Base-by-base conservation (phyloP, 495 filamentous ascomycete species). In the Neurospora terricola region DNA sequence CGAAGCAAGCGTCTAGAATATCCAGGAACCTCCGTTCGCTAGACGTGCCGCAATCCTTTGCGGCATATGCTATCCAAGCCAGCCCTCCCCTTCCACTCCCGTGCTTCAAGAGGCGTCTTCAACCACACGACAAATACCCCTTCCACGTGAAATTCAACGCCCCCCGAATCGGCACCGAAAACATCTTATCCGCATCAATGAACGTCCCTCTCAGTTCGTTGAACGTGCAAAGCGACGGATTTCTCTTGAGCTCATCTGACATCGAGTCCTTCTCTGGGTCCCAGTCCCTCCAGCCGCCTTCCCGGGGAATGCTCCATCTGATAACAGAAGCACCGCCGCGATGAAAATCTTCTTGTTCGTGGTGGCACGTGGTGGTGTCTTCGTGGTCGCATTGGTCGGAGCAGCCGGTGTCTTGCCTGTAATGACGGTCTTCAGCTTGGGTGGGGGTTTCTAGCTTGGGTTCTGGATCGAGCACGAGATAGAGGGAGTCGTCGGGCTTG, bases 171-270 rank as follows among this genome's bases (percentile, higher is more conserved):
- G 70, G 34, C n/a, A 71, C 70, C 11, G 10, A 18, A 71, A 71
- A 71, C 38, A 27, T 54, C 70, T 71, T 71, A 4, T 71, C 40
- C 21, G 70, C 38, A 21, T 71, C 70, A 16, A 71, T 45, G 40
- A 71, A 71, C 40, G 42, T 36, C 38, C 70, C 70, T 14, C 36
- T 71, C 21, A 71, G 23, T 18, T 43, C 21, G 16, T 43, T 8
- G 34, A 30, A 30, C n/a, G 45, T 38, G 16, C 38, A 16, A 34
- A 45, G 40, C 7, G 18, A 43, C 11, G 70, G 70, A 0, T 71
- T 43, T 1, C 40, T 30, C 38, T 71, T 18, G 1, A 71, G 23
- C 1, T 71, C 70, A 5, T 71, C 70, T 0, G 39, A 71, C 40
- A 36, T 38, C 0, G 12, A 27, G 14, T 71, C 70, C 30, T 71